Base-by-base conservation (phyloP, 1,139 yeast species). In the Diutina mesorugosa region DNA sequence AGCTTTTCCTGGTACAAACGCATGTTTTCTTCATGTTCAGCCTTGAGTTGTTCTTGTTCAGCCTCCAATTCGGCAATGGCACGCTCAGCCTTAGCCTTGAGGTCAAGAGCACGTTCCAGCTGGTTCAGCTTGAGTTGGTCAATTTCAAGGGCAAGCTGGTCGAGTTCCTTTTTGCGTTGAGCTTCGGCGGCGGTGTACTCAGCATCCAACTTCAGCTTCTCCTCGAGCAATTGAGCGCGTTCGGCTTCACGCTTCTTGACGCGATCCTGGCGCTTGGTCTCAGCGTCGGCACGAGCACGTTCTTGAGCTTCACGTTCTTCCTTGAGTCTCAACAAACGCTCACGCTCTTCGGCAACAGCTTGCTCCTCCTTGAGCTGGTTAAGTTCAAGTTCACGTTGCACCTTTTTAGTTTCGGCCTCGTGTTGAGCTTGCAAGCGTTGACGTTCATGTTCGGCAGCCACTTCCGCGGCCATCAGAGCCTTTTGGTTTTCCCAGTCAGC, bases 341-440 rank as follows among this genome's bases (percentile, higher is more conserved):
- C 56, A 46, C 58, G 72, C 45, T 72, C 72, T 58, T 72, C 72
- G 47, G 61, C 65, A 38, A 63, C 68, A 48, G 64, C 66, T 55
- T 72, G 69, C 55, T 67, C 70, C 45, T 59, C 60, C 45, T 60
- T 52, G 47, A 56, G 55, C 55, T 58, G 59, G 46, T 61, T 60
- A 38, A 57, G 59, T 60, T 77, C 80, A 57, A 79, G 69, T 62
- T 79, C 82, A 59, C 74, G 80, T 62, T 77, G 72, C 45, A 73
- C 64, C 62, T 70, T 72, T 60, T 72, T 70, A 56, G 78, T 75
- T 61, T 77, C 82, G 57, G 76, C 80, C 51, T 74, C 81, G 61
- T 77, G 73, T 53, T 72, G 71, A 47, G 80, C 82, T 62, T 75
- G 78, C 28, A 73, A 65, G 61, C 82, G 72, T 62, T 73, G 70